A percentile compares a stretch with the other conserved stretches of the same genome.
phyloP scores from a whole-genome alignment of 345 rosid species.

The Eucalyptus brandiana region DNA sequence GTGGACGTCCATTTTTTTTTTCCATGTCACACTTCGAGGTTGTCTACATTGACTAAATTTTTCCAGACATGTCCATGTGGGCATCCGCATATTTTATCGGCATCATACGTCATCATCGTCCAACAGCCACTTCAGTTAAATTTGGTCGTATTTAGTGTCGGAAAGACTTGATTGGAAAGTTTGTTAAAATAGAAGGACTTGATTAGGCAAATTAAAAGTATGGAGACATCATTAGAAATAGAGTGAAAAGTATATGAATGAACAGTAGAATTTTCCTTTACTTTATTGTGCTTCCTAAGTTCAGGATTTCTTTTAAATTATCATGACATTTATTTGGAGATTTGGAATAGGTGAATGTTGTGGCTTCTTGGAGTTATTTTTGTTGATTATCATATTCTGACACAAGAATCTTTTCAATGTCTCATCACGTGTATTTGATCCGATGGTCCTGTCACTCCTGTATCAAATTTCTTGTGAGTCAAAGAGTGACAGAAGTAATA shows the following conservation, averaged over 20 bases:
- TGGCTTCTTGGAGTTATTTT: too few species aligned
- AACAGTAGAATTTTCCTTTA: not conserved
- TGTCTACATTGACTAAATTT: not conserved
- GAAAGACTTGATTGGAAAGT: not conserved
- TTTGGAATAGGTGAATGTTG: too few species aligned
- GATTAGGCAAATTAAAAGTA: not conserved
- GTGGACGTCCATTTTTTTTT: not conserved
- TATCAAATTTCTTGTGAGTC: not conserved
- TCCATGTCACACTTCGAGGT: not conserved
- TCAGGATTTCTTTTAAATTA: not conserved
- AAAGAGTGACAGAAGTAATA: not conserved
- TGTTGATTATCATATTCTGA: too few species aligned
- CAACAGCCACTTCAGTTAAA: not conserved
- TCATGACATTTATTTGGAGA: too few species aligned
- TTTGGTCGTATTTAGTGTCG: not conserved
- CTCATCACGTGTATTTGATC: not conserved
- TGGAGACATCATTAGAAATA: not conserved
- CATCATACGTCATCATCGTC: rapidly evolving
- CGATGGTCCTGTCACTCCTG: not conserved
- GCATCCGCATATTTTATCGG: not conserved
- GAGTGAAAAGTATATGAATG: not conserved
- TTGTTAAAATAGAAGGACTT: not conserved
- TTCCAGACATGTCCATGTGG: not conserved
- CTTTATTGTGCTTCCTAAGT: not conserved
- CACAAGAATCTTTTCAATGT: too few species aligned